A percentile compares a stretch with the other conserved stretches of the same genome.
These are phyloP conservation scores for Pichia californica DNA, from an alignment of 805 yeast genomes.

Conservation along the genomic window DNA sequence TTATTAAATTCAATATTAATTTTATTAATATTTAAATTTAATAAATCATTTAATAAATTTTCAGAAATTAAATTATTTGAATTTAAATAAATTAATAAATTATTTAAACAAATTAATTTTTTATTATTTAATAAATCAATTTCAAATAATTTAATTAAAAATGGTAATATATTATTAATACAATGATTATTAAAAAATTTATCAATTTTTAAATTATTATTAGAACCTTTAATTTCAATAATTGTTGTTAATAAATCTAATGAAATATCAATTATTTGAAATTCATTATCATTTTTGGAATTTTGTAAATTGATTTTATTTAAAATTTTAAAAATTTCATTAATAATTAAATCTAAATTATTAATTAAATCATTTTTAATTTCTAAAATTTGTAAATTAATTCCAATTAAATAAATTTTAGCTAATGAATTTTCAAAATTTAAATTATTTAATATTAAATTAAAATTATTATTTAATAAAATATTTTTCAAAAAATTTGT, in stretches of 20 bases:
- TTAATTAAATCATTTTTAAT: conserved; percentile 16
- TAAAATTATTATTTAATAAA: conserved; percentile 1
- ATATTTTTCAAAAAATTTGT: conserved; percentile 19
- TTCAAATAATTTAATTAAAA: conserved; percentile 35
- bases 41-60: conserved; percentile 2
- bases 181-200: conserved; percentile 22
- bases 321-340: conserved; percentile 20
- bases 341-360: conserved; percentile 12
- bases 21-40: background rate
- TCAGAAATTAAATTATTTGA: conserved; percentile 6
- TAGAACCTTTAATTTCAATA: conserved; percentile 44
- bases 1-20: background rate
- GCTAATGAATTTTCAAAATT: conserved; percentile 10
- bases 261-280: conserved; percentile 62
- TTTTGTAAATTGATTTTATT: background rate
- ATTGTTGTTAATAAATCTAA: conserved; percentile 73
- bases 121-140: conserved; percentile 47
- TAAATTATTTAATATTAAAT: conserved; percentile 3
- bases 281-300: conserved; percentile 19
- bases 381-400: conserved; percentile 28
- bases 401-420: conserved; percentile 24
- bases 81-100: conserved; percentile 39
- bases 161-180: conserved; percentile 14
- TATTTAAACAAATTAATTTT: conserved; percentile 62
- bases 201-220: conserved; percentile 2